Evolutionary conservation across 208 protist genomes (phyloP), one percentile per base, ranked within the genome.

Genomic region (Wallacemonas sp.): DNA sequence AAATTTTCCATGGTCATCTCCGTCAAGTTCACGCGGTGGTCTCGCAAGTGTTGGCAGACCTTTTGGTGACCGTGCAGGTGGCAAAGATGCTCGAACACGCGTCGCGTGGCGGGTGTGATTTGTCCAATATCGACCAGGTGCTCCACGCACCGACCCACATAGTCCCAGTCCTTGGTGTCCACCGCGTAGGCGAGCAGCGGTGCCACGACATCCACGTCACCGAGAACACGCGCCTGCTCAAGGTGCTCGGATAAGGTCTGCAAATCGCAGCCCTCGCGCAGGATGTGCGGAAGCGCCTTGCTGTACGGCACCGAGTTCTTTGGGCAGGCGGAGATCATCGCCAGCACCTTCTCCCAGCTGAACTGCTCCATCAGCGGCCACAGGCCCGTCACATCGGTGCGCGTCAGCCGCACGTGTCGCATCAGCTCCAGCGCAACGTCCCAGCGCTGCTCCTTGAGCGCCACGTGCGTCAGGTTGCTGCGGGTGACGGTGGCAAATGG

Each of bases 81-180:
- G 42, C 82, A 86, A 44, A 96, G 72, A 52, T 90, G 87, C 22
- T 61, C 66, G 67, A 93, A 93, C 39, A 87, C 86, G 23, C 82
- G 72, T 12, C 69, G 67, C 14, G 86, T 79, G n/a, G 91, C 82
- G 20, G 73, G 46, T 12, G 86, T 82, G 49, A 96, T 74, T 29
- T 91, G 84, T 36, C 91, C 91, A 70, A 96, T 94, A 63, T 96
- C 91, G 10, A 91, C 85, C 26, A 96, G 61, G 48, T 96, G 91
- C 2, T 79, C 87, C 71, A 96, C 77, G 57, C 82, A 79, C 7
- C 91, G 84, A 12, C 79, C 72, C 26, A 96, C 84, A 68, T 87
- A 96, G 32, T 82, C 68, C 87, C 91, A 96, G 64, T 96, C 79
- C 14, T 75, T 71, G 26, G 61, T 57, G 25, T 87, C 81, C 14